Conservation (phyloP, 192 early-diverging fungal genomes). For the Chytriomyces sp. region DNA sequence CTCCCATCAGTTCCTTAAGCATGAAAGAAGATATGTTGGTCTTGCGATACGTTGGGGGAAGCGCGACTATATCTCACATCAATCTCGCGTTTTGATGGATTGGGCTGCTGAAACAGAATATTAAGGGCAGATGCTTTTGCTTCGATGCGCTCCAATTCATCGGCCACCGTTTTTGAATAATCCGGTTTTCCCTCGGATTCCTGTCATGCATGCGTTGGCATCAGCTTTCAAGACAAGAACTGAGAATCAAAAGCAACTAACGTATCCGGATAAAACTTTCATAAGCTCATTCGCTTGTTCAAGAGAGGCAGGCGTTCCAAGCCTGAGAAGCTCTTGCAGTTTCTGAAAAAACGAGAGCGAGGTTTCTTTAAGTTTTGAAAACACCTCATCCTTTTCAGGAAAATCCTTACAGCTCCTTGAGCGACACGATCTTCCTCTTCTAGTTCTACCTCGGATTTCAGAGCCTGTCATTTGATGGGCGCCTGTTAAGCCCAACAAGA, state of each 20-base stretch:
- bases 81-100: constrained; percentile 17
- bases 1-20: constrained; percentile 66
- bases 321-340: constrained; percentile 93
- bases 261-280: constrained; percentile 97
- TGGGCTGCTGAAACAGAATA: constrained; percentile 61
- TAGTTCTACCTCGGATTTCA: constrained; percentile 93
- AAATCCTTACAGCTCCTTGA: constrained; percentile 71
- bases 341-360: constrained; percentile 57
- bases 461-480: constrained; percentile 49
- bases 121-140: constrained; percentile 74
- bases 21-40: neutral
- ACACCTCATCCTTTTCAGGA: neutral
- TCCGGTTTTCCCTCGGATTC: constrained; percentile 67
- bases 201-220: constrained; percentile 16
- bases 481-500: neutral
- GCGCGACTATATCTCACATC: constrained; percentile 9
- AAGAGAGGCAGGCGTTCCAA: constrained; percentile 91
- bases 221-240: neutral
- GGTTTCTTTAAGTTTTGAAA: neutral
- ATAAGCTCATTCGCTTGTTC: constrained; percentile 97
- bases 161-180: constrained; percentile 81
- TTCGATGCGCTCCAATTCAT: constrained; percentile 83
- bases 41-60: neutral
- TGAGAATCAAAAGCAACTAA: constrained; percentile 40
- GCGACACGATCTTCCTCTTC: constrained; percentile 90